Base-by-base conservation (phyloP, 768 basidiomycete species). In the Boletus sp. region DNA sequence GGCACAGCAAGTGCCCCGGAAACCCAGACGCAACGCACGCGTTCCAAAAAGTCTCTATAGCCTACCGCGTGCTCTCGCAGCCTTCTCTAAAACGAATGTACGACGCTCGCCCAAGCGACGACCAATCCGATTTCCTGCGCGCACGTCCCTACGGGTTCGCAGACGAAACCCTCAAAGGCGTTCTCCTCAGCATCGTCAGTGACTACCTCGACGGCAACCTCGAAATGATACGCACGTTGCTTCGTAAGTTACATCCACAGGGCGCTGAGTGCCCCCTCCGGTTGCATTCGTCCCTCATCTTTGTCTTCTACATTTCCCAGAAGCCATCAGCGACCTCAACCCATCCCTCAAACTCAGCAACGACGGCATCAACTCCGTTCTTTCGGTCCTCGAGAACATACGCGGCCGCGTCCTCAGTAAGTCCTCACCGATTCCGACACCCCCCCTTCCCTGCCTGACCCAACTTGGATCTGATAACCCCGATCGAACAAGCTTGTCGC, bases 191-290 rank as follows among this genome's bases (percentile, higher is more conserved):
- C 27, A 84, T 91, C 11, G 82, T 93, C 66, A 84, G 82, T 55
- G 92, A 94, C 63, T 89, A 92, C 59, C 70, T 93, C 42, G 88
- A 92, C 51, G 92, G 91, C 7, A 91, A 93, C 70, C 74, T 93
- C n/a, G 89, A 93, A 66, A 83, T 91, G 67, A 85, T 93, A 64
- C 80, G 88, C 51, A 82, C 83, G 1, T 70, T 92, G 21, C 79
- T 93, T 25, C 82, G 89, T 89, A 61, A 48, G 87, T 76, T 38
- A 14, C 34, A n/a, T n/a, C n/a, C n/a, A 9, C 40, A 17, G 33
- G 4, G 1, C 7, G 13, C 30, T 14, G 6, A 33, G 15, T 33
- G 19, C 19, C 5, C 3, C 0, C 23, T 2, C 15, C 40, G 14
- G 4, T 15, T 7, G 4, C 10, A 7, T 19, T 1, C n/a, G 9